Base-by-base conservation (phyloP, 75 land plant genomes). In the Pseudotsuga menziesii region DNA sequence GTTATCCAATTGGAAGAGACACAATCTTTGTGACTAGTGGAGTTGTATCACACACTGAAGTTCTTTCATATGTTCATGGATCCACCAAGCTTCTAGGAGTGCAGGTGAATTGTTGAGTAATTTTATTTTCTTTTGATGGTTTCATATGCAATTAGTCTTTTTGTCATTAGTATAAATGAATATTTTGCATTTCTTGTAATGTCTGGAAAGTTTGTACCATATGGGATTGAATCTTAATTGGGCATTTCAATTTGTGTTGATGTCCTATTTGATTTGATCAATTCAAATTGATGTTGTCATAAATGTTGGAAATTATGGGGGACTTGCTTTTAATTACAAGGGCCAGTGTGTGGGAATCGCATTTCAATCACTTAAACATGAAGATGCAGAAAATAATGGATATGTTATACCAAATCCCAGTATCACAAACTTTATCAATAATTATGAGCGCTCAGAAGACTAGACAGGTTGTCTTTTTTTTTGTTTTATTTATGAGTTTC, bases 261-360 rank as follows among this genome's bases (percentile, higher is more conserved):
- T 74, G 48, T 36, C 35, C 9, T 61, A 1, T 32, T 77, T 13
- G 19, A 58, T 14, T 22, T 57, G 77, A 23, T 23, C 70, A 77
- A 41, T 83, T 63, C 93, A 96, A 95, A 96, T 96, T 79, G 99
- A 96, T 82, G 98, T 95, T 75, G 99, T 95, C 36, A 96, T 96
- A 54, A 96, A 96, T 74, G 89, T 95, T 41, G 99, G 99, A 44
- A 96, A 96, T 80, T 96, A 98, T 58, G 98, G 99, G 58, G 99
- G 99, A 3, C 95, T 98, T 82, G 95, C 98, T 19, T 94, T 97
- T 77, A 97, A 92, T 84, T 90, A 90, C 73, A 85, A 86, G 71
- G 99, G 99, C 1, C 86, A 92, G 52, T 94, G 99, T 85, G 99
- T 97, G 26, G 99, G 98, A n/a, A 97, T 97, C 72, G 98, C 99